A percentile compares a stretch with the other conserved stretches of the same genome.
Evolutionary conservation across 306 rosid genomes (phyloP).

Genomic region (Vicia faba): DNA sequence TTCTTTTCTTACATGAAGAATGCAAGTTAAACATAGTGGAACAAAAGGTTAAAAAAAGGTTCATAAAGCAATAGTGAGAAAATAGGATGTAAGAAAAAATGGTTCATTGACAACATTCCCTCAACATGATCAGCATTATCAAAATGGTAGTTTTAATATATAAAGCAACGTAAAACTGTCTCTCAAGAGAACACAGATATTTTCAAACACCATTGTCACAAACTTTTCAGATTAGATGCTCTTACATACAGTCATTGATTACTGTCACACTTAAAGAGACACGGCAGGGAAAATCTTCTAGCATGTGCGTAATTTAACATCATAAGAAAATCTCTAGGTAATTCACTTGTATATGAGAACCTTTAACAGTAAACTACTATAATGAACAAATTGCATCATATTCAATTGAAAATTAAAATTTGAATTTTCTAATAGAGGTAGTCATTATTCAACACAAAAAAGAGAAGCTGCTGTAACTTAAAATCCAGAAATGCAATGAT

Average conservation of each 20-base stretch:
- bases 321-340: constrained; percentile 18
- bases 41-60: neutral
- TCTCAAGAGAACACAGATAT: neutral
- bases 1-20: neutral
- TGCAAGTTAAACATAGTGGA: neutral
- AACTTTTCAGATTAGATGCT: neutral
- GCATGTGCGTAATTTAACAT: neutral
- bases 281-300: neutral
- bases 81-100: neutral
- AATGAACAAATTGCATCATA: constrained; percentile 16
- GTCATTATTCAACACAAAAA: neutral
- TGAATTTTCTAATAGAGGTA: neutral
- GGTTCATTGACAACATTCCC: constrained; percentile 3
- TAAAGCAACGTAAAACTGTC: neutral
- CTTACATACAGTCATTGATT: neutral
- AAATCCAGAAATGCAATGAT: neutral
- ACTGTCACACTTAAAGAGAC: neutral
- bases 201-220: neutral
- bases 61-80: neutral
- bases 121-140: constrained; percentile 12
- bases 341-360: constrained; percentile 8
- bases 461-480: neutral
- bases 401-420: neutral
- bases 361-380: constrained; percentile 2
- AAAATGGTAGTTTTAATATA: neutral